phyloP scores from a whole-genome alignment of 192 early-diverging fungal genomes.

The Podochytrium sp. region DNA sequence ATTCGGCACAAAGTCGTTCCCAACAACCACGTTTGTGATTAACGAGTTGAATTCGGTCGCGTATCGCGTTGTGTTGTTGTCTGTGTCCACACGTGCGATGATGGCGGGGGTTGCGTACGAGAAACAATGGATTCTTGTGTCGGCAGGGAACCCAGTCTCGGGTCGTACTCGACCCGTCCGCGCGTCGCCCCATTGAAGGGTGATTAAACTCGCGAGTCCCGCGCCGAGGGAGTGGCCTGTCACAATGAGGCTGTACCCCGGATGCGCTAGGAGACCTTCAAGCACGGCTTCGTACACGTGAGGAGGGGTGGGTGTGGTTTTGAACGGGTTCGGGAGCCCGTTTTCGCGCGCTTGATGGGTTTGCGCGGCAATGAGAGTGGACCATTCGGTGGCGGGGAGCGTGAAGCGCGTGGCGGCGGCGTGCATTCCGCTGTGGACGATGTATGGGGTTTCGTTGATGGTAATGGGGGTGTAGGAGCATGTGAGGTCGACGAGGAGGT shows the following conservation, averaged over 20 bases:
- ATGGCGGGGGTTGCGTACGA: slow-evolving; percentile 84
- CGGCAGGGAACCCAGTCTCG: slow-evolving; percentile 56
- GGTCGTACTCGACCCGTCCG: slow-evolving; percentile 38
- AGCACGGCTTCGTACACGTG: slow-evolving; percentile 74
- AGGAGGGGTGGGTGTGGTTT: slow-evolving; percentile 32
- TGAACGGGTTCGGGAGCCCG: slow-evolving; percentile 40
- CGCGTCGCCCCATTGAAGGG: slow-evolving; percentile 76
- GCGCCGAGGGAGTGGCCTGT: slow-evolving; percentile 90
- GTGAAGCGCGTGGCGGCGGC: slow-evolving; percentile 63
- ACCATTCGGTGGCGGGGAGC: slow-evolving; percentile 42
- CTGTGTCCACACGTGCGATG: slow-evolving; percentile 45
- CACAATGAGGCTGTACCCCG: slow-evolving; percentile 80
- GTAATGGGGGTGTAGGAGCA: slow-evolving; percentile 66
- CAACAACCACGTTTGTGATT: slow-evolving; percentile 82
- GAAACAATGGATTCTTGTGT: slow-evolving; percentile 81
- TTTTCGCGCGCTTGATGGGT: slow-evolving; percentile 54
- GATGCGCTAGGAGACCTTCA: slow-evolving; percentile 70
- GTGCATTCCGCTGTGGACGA: slow-evolving; percentile 87
- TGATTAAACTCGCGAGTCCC: slow-evolving; percentile 79
- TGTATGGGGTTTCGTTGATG: slow-evolving; percentile 22
- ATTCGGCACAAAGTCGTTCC: slow-evolving; percentile 77
- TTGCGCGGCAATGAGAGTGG: not conserved
- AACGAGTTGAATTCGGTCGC: slow-evolving; percentile 32
- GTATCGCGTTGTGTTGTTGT: not conserved
- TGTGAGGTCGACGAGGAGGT: slow-evolving; percentile 86